Conservation (phyloP, 2,329 filamentous ascomycete genomes). For the Penicillium sp. region DNA sequence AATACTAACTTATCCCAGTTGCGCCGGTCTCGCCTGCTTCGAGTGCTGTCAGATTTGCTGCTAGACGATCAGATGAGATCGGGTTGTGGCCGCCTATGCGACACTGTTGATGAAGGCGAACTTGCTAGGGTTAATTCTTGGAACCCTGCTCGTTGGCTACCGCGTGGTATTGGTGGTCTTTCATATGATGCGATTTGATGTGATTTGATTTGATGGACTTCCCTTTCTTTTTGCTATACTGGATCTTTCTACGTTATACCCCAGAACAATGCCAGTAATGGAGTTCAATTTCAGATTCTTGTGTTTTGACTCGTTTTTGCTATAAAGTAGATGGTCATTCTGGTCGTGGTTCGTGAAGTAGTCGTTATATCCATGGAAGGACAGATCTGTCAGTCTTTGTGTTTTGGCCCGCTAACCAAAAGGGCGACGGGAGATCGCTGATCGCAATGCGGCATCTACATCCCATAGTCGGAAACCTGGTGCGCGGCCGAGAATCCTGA, state of each 20-base stretch:
- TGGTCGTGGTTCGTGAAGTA: neutral
- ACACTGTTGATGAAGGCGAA: neutral
- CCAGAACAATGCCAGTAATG: slow-evolving; percentile 14
- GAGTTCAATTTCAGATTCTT: slow-evolving; percentile 7
- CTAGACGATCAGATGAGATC: slow-evolving; percentile 15
- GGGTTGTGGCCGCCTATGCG: neutral
- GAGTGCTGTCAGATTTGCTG: slow-evolving; percentile 37
- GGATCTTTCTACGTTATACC: slow-evolving; percentile 18
- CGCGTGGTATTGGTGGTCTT: neutral
- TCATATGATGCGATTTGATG: neutral
- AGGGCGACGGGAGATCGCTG: slow-evolving; percentile 16
- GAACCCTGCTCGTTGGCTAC: neutral
- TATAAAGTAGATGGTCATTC: neutral
- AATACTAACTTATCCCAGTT: slow-evolving; percentile 19
- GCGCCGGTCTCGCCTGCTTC: slow-evolving; percentile 34
- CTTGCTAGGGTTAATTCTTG: neutral
- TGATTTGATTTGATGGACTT: neutral
- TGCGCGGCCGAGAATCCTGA: slow-evolving; percentile 34
- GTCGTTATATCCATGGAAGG: neutral
- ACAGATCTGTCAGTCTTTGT: neutral
- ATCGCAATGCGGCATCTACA: slow-evolving; percentile 32
- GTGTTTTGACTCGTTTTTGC: neutral
- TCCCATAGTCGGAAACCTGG: slow-evolving; percentile 34
- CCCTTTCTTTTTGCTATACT: slow-evolving; percentile 1
- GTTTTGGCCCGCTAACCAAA: slow-evolving; percentile 1